These are phyloP conservation scores for Cucurbita pepo DNA, from an alignment of 306 rosid species.

Conservation along the genomic window DNA sequence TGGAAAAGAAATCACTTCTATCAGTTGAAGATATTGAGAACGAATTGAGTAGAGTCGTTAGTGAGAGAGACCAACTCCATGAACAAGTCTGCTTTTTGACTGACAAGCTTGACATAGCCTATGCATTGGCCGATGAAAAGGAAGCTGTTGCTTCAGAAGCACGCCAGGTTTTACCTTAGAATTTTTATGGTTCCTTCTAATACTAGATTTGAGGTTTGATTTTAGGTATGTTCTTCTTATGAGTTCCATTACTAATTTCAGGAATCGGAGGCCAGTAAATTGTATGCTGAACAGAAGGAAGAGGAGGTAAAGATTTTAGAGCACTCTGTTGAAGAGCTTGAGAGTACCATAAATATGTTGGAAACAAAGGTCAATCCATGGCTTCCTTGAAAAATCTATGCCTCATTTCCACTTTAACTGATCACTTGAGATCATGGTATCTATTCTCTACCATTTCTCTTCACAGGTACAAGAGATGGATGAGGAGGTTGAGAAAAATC, in stretches of 20 bases:
- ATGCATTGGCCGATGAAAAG: slow-evolving; percentile 70
- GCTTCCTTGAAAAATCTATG: slow-evolving; percentile 3
- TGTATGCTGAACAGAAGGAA: slow-evolving; percentile 78
- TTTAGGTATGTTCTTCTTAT: not conserved
- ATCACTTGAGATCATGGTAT: not conserved
- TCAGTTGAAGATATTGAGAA: slow-evolving; percentile 44
- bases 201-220: not conserved
- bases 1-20: slow-evolving; percentile 35
- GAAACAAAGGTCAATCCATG: slow-evolving; percentile 57
- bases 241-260: slow-evolving; percentile 12
- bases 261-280: slow-evolving; percentile 77
- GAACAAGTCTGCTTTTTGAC: slow-evolving; percentile 48
- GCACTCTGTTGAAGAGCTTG: slow-evolving; percentile 88
- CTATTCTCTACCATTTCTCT: slow-evolving; percentile 4
- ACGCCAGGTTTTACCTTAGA: slow-evolving; percentile 45
- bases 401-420: not conserved
- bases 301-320: slow-evolving; percentile 92
- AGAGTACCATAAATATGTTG: slow-evolving; percentile 74
- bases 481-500: slow-evolving; percentile 70
- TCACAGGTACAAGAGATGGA: slow-evolving; percentile 70
- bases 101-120: slow-evolving; percentile 64
- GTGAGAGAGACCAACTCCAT: slow-evolving; percentile 60
- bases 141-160: slow-evolving; percentile 77
- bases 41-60: slow-evolving; percentile 38
- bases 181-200: slow-evolving; percentile 9